Percentiles rank a stretch among this genome's conserved stretches.
Conservation (phyloP, 2,329 filamentous ascomycete species). For the Microcyclosporella mali region DNA sequence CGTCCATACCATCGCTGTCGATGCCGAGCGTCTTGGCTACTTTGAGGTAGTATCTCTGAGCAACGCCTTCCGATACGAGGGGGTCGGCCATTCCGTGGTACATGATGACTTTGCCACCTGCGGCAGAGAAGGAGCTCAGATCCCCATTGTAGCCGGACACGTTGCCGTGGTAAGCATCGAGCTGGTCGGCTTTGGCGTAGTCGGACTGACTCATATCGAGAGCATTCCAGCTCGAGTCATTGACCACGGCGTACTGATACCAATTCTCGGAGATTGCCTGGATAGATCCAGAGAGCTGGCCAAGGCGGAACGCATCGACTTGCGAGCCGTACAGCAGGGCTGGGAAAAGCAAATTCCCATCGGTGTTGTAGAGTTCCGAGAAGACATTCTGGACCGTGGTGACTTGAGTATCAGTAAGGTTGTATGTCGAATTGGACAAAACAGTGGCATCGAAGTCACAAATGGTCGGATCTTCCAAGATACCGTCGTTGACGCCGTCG, state of each 20-base stretch:
- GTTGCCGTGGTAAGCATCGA: conserved; percentile 39
- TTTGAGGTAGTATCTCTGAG: conserved; percentile 45
- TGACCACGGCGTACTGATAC: conserved; percentile 47
- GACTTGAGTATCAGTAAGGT: conserved; percentile 42
- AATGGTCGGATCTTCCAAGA: conserved; percentile 42
- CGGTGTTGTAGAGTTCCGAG: conserved; percentile 36
- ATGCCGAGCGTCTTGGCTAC: conserved; percentile 36
- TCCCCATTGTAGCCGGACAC: conserved; percentile 36
- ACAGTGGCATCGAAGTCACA: conserved; percentile 37
- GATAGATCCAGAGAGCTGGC: conserved; percentile 36
- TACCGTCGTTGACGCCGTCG: conserved; percentile 45
- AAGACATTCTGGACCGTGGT: conserved; percentile 40
- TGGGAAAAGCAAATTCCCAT: conserved; percentile 46
- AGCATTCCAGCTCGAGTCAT: conserved; percentile 40
- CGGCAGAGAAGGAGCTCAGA: conserved; percentile 33
- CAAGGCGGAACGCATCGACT: conserved; percentile 32
- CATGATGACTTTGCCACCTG: conserved; percentile 42
- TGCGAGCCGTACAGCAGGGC: conserved; percentile 47
- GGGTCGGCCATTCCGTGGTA: conserved; percentile 39
- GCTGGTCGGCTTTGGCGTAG: conserved; percentile 33
- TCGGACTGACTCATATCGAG: conserved; percentile 36
- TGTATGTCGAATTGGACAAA: conserved; percentile 34
- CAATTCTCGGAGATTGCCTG: conserved; percentile 44
- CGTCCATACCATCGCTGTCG: conserved; percentile 34
- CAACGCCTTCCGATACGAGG: conserved; percentile 42